A percentile compares a stretch with the other conserved stretches of the same genome.
These are phyloP conservation scores for Pistacia integerrima DNA, from an alignment of 345 rosid genomes.

Conservation along the genomic window DNA sequence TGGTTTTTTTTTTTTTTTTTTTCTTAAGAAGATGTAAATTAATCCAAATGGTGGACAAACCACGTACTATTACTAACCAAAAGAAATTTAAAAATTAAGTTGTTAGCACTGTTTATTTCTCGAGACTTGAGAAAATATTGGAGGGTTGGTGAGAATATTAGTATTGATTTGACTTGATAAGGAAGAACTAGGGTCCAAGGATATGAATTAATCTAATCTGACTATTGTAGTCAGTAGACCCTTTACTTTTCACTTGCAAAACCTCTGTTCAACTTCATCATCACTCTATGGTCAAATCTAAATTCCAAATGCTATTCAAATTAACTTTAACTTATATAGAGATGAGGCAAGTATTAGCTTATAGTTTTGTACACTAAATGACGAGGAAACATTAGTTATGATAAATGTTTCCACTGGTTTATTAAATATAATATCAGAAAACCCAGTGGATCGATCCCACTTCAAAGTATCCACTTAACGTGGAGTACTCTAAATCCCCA, in stretches of 20 bases:
- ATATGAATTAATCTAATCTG: too few relatives aligned
- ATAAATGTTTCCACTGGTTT: not conserved
- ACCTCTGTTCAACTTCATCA: not conserved
- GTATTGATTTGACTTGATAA: not conserved
- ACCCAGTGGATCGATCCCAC: not conserved
- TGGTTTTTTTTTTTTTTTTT: too few relatives aligned
- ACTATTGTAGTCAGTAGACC: too few relatives aligned
- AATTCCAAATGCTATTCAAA: not conserved
- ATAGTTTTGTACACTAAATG: too few relatives aligned
- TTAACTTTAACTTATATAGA: not conserved
- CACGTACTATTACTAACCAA: too few relatives aligned
- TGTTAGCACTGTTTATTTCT: too few relatives aligned
- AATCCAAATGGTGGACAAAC: too few relatives aligned
- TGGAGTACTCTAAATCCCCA: not conserved
- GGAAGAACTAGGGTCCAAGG: not conserved
- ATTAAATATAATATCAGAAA: too few relatives aligned
- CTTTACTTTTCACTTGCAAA: not conserved
- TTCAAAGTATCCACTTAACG: not conserved
- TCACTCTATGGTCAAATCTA: not conserved
- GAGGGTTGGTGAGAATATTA: too few relatives aligned
- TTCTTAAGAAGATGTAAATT: too few relatives aligned
- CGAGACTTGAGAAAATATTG: not conserved
- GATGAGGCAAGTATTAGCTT: not conserved
- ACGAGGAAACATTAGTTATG: not conserved
- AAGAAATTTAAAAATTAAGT: too few relatives aligned